phyloP scores from a whole-genome alignment of 768 basidiomycete genomes.

The Chlorophyllum brunneum region DNA sequence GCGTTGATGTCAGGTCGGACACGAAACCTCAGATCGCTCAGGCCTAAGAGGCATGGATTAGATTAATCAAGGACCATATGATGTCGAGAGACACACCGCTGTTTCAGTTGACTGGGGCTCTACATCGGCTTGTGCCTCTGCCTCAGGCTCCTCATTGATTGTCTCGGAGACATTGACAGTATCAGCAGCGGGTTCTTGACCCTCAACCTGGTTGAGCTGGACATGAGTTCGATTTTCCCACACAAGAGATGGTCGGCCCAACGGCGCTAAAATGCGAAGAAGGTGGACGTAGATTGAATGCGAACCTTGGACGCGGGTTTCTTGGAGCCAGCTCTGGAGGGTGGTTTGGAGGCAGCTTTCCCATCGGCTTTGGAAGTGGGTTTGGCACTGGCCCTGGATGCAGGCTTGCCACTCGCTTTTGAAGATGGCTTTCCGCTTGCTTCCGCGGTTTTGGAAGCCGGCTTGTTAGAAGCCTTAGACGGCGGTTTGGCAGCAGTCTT shows the following conservation, averaged over 20 bases:
- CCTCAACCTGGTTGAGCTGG: slow-evolving; percentile 30
- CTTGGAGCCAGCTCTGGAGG: slow-evolving; percentile 55
- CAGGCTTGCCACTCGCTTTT: slow-evolving; percentile 33
- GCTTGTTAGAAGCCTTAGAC: slow-evolving; percentile 40
- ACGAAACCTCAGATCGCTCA: slow-evolving; percentile 6
- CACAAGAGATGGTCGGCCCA: not conserved
- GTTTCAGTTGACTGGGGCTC: slow-evolving; percentile 14
- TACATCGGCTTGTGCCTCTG: slow-evolving; percentile 33
- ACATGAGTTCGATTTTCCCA: slow-evolving; percentile 16
- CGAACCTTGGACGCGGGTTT: slow-evolving; percentile 63
- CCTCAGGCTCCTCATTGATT: slow-evolving; percentile 54
- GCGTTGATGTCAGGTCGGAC: not conserved
- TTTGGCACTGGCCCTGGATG: slow-evolving; percentile 35
- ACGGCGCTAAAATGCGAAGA: slow-evolving; percentile 7
- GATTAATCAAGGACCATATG: not conserved
- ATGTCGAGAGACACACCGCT: not conserved
- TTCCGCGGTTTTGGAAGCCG: slow-evolving; percentile 33
- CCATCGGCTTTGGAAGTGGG: slow-evolving; percentile 37
- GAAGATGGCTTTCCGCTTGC: slow-evolving; percentile 22
- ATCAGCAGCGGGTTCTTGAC: slow-evolving; percentile 32
- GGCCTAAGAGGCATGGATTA: not conserved
- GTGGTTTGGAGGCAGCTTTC: slow-evolving; percentile 51
- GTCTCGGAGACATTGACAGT: slow-evolving; percentile 36
- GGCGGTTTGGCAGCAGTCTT: slow-evolving; percentile 37
- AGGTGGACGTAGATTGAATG: slow-evolving; percentile 7